These are phyloP conservation scores for Oxyria digyna DNA, from an alignment of 148 eudicot genomes.

Conservation along the genomic window DNA sequence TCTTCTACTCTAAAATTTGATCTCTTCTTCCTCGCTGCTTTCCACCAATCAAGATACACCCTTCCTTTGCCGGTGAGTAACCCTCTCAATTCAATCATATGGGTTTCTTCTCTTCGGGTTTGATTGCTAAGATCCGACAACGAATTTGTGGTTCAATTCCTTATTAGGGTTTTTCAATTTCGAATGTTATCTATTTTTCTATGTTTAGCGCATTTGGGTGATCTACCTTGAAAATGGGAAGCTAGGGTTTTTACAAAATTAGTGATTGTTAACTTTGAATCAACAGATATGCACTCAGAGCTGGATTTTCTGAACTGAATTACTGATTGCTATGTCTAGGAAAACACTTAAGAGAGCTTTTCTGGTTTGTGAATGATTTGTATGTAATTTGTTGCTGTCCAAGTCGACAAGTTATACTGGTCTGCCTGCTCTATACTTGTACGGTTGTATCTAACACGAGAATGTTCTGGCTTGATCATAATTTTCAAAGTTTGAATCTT, in stretches of 20 bases:
- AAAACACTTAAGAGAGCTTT: background rate
- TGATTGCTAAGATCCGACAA: background rate
- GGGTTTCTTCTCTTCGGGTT: background rate
- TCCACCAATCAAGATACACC: background rate
- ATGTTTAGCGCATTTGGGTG: background rate
- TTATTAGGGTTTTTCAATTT: background rate
- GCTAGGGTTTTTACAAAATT: conserved; percentile 3
- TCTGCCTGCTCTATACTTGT: background rate
- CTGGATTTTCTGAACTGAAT: background rate
- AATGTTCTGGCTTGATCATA: no score
- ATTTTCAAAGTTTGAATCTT: no score
- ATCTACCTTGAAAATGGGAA: background rate
- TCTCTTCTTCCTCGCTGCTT: background rate
- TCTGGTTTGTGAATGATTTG: background rate
- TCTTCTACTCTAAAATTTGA: background rate
- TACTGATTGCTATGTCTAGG: no score
- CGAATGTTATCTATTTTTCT: background rate
- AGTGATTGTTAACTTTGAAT: background rate
- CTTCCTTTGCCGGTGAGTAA: conserved; percentile 3
- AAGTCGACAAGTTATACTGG: background rate
- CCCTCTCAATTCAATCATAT: background rate
- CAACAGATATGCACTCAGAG: background rate
- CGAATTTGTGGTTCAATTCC: background rate
- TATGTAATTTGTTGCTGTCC: background rate
- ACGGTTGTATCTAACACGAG: no score